A percentile compares a stretch with the other conserved stretches of the same genome.
Conservation (phyloP, 2,329 filamentous ascomycete species). For the Curvularia lunata region DNA sequence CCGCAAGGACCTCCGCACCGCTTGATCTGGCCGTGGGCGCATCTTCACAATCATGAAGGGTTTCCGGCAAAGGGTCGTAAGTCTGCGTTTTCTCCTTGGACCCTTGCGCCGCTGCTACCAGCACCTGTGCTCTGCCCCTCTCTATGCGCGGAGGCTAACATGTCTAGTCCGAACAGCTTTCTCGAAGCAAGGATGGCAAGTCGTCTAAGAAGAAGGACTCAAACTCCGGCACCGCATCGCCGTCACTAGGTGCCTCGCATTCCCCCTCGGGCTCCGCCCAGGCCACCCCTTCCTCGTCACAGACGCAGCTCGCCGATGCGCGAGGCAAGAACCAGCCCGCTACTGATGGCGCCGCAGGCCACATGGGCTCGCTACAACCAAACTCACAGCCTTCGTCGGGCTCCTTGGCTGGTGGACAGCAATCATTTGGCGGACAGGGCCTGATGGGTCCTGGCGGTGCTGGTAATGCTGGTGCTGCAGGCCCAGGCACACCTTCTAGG, state of each 20-base stretch:
- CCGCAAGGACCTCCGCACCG: conserved; percentile 35
- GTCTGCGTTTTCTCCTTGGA: conserved; percentile 52
- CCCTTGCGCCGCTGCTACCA: conserved; percentile 17
- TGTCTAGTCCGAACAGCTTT: conserved; percentile 78
- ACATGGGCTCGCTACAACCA: conserved; percentile 37
- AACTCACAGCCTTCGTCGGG: conserved; percentile 41
- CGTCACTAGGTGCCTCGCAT: conserved; percentile 65
- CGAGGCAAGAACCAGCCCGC: conserved; percentile 78
- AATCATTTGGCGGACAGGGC: conserved; percentile 43
- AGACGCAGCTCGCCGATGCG: conserved; percentile 82
- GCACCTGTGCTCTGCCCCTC: conserved; percentile 24
- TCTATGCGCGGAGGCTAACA: conserved; percentile 55
- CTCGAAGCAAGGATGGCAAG: conserved; percentile 86
- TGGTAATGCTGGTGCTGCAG: conserved; percentile 57
- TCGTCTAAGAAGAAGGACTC: conserved; percentile 71
- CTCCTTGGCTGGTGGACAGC: conserved; percentile 38
- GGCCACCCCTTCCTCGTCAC: conserved; percentile 85
- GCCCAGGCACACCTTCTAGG: conserved; percentile 65
- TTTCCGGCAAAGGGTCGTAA: conserved; percentile 96
- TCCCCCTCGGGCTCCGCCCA: conserved; percentile 67
- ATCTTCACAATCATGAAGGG: conserved; percentile 80
- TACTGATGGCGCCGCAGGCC: conserved; percentile 39
- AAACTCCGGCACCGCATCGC: conserved; percentile 75
- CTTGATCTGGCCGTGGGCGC: conserved; percentile 43
- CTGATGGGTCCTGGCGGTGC: conserved; percentile 40